Conservation (phyloP, 1,284 basidiomycete species). For the Sporisorium reilianum region DNA sequence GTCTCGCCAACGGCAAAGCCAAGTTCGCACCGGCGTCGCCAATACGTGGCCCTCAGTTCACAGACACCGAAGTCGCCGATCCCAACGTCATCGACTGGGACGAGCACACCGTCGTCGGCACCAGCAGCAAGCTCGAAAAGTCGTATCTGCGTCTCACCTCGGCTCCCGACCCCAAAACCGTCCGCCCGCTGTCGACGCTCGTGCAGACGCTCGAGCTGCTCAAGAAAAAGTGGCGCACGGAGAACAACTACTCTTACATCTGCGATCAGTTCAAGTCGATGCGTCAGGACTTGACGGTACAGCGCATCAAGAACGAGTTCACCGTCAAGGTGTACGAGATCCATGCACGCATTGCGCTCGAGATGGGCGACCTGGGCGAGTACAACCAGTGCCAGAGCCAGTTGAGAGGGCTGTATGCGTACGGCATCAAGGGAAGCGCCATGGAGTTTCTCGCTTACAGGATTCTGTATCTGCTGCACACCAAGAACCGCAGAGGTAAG, state of each 20-base stretch:
- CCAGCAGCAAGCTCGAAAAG: slow-evolving; percentile 88
- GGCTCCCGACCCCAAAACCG: slow-evolving; percentile 94
- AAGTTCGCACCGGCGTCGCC: slow-evolving; percentile 16
- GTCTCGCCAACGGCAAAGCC: slow-evolving; percentile 13
- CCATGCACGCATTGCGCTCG: slow-evolving; percentile 94
- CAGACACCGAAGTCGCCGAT: slow-evolving; percentile 46
- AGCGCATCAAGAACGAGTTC: slow-evolving; percentile 98
- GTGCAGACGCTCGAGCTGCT: slow-evolving; percentile 87
- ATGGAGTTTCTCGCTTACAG: slow-evolving; percentile 98
- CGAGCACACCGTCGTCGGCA: slow-evolving; percentile 92
- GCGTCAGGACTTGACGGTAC: slow-evolving; percentile 97
- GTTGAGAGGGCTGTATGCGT: slow-evolving; percentile 88
- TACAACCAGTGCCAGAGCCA: slow-evolving; percentile 98
- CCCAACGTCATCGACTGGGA: slow-evolving; percentile 93
- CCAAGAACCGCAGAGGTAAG: slow-evolving; percentile 90
- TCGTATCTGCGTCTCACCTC: slow-evolving; percentile 94
- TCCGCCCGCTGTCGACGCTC: slow-evolving; percentile 87
- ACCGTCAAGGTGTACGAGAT: slow-evolving; percentile 98
- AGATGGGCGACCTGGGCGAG: slow-evolving; percentile 97
- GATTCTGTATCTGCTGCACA: slow-evolving; percentile 94
- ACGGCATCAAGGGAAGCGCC: slow-evolving; percentile 87
- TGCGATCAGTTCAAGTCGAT: slow-evolving; percentile 98
- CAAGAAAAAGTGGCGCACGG: slow-evolving; percentile 88
- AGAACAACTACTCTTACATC: slow-evolving; percentile 89
- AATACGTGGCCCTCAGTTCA: slow-evolving; percentile 12